Conservation (phyloP, 129 eudicot genomes). For the Saposhnikovia divaricata region DNA sequence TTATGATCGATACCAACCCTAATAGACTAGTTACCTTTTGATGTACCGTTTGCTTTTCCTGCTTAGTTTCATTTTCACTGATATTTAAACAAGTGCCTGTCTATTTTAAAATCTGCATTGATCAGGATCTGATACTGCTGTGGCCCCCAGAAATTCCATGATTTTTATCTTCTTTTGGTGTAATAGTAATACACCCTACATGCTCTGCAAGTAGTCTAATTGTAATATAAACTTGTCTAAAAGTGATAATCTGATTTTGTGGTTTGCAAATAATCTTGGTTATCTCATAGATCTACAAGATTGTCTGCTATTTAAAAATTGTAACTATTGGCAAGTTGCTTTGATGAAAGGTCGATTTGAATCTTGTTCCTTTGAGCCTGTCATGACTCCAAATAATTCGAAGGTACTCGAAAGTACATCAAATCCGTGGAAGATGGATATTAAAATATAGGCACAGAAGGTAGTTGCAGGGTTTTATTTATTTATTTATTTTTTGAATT, state of each 20-base stretch:
- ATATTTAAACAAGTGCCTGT: neutral
- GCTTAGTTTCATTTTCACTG: neutral
- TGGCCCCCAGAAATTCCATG: slow-evolving; percentile 4
- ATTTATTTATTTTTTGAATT: too few species aligned
- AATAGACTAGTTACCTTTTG: neutral
- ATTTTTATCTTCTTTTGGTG: neutral
- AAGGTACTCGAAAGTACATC: slow-evolving; percentile 1
- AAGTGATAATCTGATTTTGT: neutral
- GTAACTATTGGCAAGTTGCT: neutral
- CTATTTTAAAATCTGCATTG: neutral
- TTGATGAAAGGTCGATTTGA: neutral
- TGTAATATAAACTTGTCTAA: neutral
- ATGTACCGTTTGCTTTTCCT: slow-evolving; percentile 1
- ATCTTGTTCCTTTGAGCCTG: neutral
- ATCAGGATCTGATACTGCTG: slow-evolving; percentile 9
- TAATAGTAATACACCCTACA: neutral
- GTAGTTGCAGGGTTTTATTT: neutral
- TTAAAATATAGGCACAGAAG: neutral
- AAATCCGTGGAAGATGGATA: neutral
- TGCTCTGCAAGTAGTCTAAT: neutral
- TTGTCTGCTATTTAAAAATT: neutral
- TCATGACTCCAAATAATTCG: neutral
- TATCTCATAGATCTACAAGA: slow-evolving; percentile 1
- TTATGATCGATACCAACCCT: too few species aligned
- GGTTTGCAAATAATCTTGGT: neutral